A percentile compares a stretch with the other conserved stretches of the same genome.
Conservation (phyloP, 176 grass and related monocot species). For the Microstegium vimineum region DNA sequence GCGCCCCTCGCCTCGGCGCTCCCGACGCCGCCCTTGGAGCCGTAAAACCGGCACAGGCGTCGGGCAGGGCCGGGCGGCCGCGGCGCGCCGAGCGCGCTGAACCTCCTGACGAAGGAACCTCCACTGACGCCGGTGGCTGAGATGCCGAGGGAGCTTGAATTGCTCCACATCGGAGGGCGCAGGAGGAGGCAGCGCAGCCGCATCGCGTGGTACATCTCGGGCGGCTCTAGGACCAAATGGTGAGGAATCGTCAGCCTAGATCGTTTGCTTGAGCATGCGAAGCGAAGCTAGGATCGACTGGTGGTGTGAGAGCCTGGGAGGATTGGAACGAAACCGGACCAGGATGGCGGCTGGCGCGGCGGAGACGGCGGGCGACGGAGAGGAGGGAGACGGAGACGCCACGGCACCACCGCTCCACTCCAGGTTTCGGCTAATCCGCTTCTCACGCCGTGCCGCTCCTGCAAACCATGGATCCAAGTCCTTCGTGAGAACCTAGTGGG, state of each 20-base stretch:
- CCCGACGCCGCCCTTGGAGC: conserved; percentile 67
- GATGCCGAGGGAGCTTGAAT: conserved; percentile 35
- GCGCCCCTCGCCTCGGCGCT: conserved; percentile 51
- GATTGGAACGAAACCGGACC: not conserved
- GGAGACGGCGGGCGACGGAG: conserved; percentile 36
- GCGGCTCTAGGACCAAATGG: conserved; percentile 24
- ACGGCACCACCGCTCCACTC: too few relatives aligned
- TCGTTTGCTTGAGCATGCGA: not conserved
- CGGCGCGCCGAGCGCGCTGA: conserved; percentile 32
- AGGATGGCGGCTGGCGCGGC: not conserved
- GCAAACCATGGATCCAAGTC: too few relatives aligned
- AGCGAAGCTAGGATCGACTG: not conserved
- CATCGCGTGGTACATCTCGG: conserved; percentile 56
- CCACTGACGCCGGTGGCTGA: conserved; percentile 24
- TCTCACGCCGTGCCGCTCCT: too few relatives aligned
- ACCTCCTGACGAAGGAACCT: conserved; percentile 33
- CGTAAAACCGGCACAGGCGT: conserved; percentile 54
- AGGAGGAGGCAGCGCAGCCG: conserved; percentile 40
- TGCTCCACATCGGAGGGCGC: conserved; percentile 32
- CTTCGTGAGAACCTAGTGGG: too few relatives aligned
- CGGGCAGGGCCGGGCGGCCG: conserved; percentile 16
- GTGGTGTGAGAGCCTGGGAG: not conserved
- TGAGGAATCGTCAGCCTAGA: conserved; percentile 4
- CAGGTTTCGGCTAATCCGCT: too few relatives aligned
- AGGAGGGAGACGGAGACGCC: too few relatives aligned